phyloP scores from a whole-genome alignment of 2,329 filamentous ascomycete species.

The Ceratocystis smalleyi region DNA sequence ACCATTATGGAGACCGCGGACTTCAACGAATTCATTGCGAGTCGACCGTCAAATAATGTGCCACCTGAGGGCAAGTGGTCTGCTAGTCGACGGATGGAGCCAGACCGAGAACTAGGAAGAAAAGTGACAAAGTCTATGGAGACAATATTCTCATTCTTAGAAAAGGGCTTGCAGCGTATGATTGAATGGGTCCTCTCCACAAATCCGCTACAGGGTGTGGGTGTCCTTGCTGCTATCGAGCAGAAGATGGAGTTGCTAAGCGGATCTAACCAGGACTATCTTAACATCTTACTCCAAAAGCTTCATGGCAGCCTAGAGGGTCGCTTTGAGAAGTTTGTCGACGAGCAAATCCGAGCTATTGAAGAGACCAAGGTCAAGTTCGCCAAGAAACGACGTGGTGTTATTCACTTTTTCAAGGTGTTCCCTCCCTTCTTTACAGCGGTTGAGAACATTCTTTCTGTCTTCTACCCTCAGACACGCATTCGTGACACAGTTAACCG shows the following conservation, averaged over 20 bases:
- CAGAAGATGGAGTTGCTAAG: slow-evolving; percentile 63
- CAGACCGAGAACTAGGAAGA: slow-evolving; percentile 72
- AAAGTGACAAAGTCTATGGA: slow-evolving; percentile 79
- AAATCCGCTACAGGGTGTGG: slow-evolving; percentile 78
- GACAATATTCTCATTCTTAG: slow-evolving; percentile 69
- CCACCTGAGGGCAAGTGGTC: slow-evolving; percentile 18
- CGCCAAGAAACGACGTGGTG: slow-evolving; percentile 93
- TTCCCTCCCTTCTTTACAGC: slow-evolving; percentile 76
- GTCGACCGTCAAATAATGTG: slow-evolving; percentile 20
- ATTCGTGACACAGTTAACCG: slow-evolving; percentile 68
- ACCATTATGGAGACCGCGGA: slow-evolving; percentile 69
- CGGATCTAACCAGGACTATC: slow-evolving; percentile 85
- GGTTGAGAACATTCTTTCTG: slow-evolving; percentile 67
- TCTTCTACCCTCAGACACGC: slow-evolving; percentile 35
- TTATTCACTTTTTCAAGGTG: slow-evolving; percentile 86
- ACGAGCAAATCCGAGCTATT: slow-evolving; percentile 87
- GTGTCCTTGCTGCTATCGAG: slow-evolving; percentile 67
- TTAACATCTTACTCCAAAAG: slow-evolving; percentile 64
- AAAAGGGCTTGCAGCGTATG: slow-evolving; percentile 59
- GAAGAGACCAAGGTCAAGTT: slow-evolving; percentile 93
- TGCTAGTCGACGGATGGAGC: slow-evolving; percentile 50
- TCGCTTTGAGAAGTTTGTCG: slow-evolving; percentile 75
- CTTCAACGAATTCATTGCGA: slow-evolving; percentile 64
- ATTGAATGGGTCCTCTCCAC: slow-evolving; percentile 69
- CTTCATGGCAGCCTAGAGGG: slow-evolving; percentile 58